Evolutionary conservation across 2,329 filamentous ascomycete genomes (phyloP), one percentile per base, ranked within the genome.

Genomic region (Phaeosphaeria sp.): DNA sequence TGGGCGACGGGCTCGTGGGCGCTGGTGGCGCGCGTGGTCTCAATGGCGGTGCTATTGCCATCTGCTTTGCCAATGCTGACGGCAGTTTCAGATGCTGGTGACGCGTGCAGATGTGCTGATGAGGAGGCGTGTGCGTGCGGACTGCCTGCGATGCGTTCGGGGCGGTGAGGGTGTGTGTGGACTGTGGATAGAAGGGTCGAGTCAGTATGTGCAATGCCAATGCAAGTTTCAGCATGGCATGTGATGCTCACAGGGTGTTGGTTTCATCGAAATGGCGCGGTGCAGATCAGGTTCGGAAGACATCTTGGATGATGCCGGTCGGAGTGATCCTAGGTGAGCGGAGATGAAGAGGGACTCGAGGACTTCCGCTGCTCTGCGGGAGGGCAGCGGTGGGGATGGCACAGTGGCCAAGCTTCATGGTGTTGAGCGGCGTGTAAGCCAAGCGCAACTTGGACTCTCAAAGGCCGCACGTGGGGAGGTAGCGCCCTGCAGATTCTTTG

Each of bases 241-340:
- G 36, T 42, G 48, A 20, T 20, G 22, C 52, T 11, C 7, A 54
- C 52, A 82, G 47, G 81, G 80, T 41, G 71, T 73, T 33, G 81
- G 81, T 64, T 80, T 77, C 68, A 83, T 75, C 43, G 79, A 79
- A 56, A 83, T 82, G 46, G 81, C 79, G 58, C 77, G 77, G 63
- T 82, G 79, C 39, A 83, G 71, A 70, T 83, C 79, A 20, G 78
- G 75, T 63, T 83, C 80, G 6, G 75, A 76, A 59, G 60, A 69
- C 73, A 75, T 79, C 51, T 30, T 61, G 52, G 41, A 43, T 41
- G 44, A 52, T 46, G 20, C 21, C 44, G 6, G 25, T 41, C n/a
- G n/a, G n/a, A 36, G 30, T 9, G 47, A 13, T 22, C 21, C 15
- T 10, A 25, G 30, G 43, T 20, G 4, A 18, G 22, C 20, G 39